Evolutionary conservation across 768 basidiomycete genomes (phyloP).

Genomic region (Russula lepida): DNA sequence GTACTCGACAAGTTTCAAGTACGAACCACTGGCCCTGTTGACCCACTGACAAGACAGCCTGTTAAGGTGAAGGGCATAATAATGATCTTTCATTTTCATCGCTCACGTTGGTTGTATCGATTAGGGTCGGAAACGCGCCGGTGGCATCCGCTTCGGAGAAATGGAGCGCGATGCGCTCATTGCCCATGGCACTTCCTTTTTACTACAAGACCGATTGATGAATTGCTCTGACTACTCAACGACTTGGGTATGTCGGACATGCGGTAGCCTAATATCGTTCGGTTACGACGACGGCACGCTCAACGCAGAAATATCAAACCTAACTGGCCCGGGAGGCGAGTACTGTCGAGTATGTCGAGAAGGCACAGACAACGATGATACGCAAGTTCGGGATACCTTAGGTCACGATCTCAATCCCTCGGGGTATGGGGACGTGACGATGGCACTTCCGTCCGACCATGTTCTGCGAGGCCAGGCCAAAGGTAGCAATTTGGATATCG

Average conservation of each 20-base stretch:
- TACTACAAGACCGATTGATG: slow-evolving; percentile 97
- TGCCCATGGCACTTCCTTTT: slow-evolving; percentile 96
- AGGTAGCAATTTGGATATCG: slow-evolving; percentile 85
- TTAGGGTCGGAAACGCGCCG: slow-evolving; percentile 91
- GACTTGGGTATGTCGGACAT: slow-evolving; percentile 96
- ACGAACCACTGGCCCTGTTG: slow-evolving; percentile 94
- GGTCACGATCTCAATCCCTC: slow-evolving; percentile 31
- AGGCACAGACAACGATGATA: slow-evolving; percentile 54
- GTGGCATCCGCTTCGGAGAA: slow-evolving; percentile 98
- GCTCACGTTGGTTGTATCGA: not conserved
- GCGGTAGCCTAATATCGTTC: slow-evolving; percentile 90
- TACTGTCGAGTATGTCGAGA: slow-evolving; percentile 92
- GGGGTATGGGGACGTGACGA: slow-evolving; percentile 45
- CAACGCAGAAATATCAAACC: slow-evolving; percentile 51
- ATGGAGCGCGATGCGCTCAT: slow-evolving; percentile 99
- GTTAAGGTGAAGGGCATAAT: slow-evolving; percentile 51
- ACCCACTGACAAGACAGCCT: slow-evolving; percentile 91
- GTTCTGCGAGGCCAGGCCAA: slow-evolving; percentile 50
- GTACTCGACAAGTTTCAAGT: slow-evolving; percentile 99
- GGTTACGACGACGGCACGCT: slow-evolving; percentile 87
- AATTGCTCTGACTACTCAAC: slow-evolving; percentile 99
- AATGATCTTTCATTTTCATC: slow-evolving; percentile 4
- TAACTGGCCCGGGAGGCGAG: slow-evolving; percentile 76
- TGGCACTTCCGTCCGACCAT: slow-evolving; percentile 61
- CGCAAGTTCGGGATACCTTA: slow-evolving; percentile 49